Evolutionary conservation across 257 asterid genomes (phyloP), one percentile per base, ranked within the genome.

Genomic region (Solanum pimpinellifolium): DNA sequence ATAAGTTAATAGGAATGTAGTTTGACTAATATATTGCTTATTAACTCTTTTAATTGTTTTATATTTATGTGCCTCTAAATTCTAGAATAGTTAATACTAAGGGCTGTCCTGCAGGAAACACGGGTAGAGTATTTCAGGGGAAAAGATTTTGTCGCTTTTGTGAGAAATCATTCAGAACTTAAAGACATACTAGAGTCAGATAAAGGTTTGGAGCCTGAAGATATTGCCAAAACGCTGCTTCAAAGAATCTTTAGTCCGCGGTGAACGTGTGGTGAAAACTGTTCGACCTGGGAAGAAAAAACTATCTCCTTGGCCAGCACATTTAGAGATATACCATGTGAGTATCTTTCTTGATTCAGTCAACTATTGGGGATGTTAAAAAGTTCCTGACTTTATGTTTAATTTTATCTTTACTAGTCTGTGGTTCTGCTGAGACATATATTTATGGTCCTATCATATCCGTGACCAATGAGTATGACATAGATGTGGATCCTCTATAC

Each of bases 301-400:
- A 83, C 89, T 97, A 88, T 97, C 99, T 27, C 94, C 98, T 39
- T 97, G 99, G 99, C 99, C 99, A 84, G 99, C 99, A 2, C 98
- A 97, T 90, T 89, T 97, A 87, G 98, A 95, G 95, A 94, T 97
- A 86, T 97, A 88, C 87, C 88, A 92, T 69, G 99, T 97, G 90
- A 93, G 98, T 91, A 88, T 29, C 84, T 88, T 82, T 83, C 59
- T 85, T 29, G 68, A 27, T 80, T 27, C 42, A 47, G 84, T 80
- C 66, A 80, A 29, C 42, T 47, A 29, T 27, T 29, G 7, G 41
- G 68, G 41, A 27, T 80, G 66, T 47, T 27, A 78, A 16, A 44
- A 47, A 46, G 29, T 27, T 78, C 66, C 41, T 27, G 42, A 27
- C 42, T 47, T 46, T 16, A 14, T 80, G 68, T 47, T 52, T 27